Percentiles rank a stretch among this genome's conserved stretches.
These are phyloP conservation scores for Stemphylium vesicarium DNA, from an alignment of 2,329 filamentous ascomycete species.

Conservation along the genomic window DNA sequence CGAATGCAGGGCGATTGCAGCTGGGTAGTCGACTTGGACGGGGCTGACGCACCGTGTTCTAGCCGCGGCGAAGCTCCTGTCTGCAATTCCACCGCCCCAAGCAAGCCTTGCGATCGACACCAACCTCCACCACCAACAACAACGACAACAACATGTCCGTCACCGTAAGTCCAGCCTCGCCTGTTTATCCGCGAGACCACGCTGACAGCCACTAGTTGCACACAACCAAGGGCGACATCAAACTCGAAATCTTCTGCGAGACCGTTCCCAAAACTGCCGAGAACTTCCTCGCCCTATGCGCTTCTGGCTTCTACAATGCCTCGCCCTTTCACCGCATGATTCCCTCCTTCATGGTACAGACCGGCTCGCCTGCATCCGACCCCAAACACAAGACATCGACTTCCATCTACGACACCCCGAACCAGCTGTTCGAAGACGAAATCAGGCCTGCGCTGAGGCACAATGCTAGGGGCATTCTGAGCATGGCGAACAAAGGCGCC, in stretches of 20 bases:
- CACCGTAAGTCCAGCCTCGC: slow-evolving; percentile 46
- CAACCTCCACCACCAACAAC: slow-evolving; percentile 16
- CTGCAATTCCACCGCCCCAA: background rate
- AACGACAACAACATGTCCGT: slow-evolving; percentile 52
- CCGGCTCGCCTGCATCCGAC: slow-evolving; percentile 63
- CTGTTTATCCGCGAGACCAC: background rate
- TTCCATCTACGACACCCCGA: slow-evolving; percentile 68
- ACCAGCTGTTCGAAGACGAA: slow-evolving; percentile 75
- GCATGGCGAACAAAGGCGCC: slow-evolving; percentile 80
- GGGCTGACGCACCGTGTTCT: slow-evolving; percentile 12
- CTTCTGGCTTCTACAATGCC: slow-evolving; percentile 75
- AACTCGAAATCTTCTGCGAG: slow-evolving; percentile 96
- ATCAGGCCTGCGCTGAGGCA: slow-evolving; percentile 74
- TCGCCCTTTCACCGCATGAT: slow-evolving; percentile 83
- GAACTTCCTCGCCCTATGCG: slow-evolving; percentile 88
- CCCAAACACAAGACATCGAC: slow-evolving; percentile 67
- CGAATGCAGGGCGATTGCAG: slow-evolving; percentile 14
- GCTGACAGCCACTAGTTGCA: slow-evolving; percentile 62
- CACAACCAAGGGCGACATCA: slow-evolving; percentile 87
- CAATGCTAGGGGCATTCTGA: slow-evolving; percentile 71
- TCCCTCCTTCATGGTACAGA: slow-evolving; percentile 80
- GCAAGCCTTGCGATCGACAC: slow-evolving; percentile 10
- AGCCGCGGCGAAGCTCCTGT: slow-evolving; percentile 11
- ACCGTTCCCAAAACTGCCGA: slow-evolving; percentile 91
- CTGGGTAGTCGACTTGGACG: slow-evolving; percentile 1